Base-by-base conservation (phyloP, 2,329 filamentous ascomycete genomes). In the Exophiala mesophila region DNA sequence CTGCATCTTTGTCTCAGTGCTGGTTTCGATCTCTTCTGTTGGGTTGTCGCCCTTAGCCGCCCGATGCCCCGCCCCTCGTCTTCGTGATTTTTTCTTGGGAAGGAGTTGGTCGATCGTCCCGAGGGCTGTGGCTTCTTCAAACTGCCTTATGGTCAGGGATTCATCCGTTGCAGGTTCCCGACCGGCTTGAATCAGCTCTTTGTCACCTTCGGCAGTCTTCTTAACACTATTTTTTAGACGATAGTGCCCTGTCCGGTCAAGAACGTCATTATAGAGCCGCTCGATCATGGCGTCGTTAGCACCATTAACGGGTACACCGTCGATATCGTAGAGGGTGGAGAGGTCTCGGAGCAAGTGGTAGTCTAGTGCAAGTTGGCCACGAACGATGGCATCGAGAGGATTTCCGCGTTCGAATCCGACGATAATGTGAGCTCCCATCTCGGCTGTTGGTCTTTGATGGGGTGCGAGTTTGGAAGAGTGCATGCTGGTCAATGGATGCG, bases 391-490 rank as follows among this genome's bases (percentile, higher is more conserved):
- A 60, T 96, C 94, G 55, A 98, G 69, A 4, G 92, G 92, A 56
- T 98, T 98, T 13, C 94, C 94, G 53, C 87, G 80, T 54, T 97
- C 88, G 61, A 97, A 98, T 0, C 92, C 92, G 23, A 94, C 96
- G 48, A 98, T 88, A 47, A 98, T 97, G 74, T 98, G 95, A 41
- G 90, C 92, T 19, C 92, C 92, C 82, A 96, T 94, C 63, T 98
- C 92, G 21, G 88, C 92, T 15, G 89, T 97, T 58, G 83, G 84
- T 37, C 66, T 76, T 62, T 74, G 77, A 65, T 71, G 60, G 53
- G 71, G 57, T 60, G 72, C 66, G 59, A 79, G 55, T 52, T 67
- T 64, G 58, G 70, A 59, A 42, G 70, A 64, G 62, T 76, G 63
- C 69, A 83, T 68, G 69, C 80, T 73, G 70, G 68, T 69, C 47